Conservation (phyloP, 1,284 basidiomycete species). For the Heterobasidion parviporum region DNA sequence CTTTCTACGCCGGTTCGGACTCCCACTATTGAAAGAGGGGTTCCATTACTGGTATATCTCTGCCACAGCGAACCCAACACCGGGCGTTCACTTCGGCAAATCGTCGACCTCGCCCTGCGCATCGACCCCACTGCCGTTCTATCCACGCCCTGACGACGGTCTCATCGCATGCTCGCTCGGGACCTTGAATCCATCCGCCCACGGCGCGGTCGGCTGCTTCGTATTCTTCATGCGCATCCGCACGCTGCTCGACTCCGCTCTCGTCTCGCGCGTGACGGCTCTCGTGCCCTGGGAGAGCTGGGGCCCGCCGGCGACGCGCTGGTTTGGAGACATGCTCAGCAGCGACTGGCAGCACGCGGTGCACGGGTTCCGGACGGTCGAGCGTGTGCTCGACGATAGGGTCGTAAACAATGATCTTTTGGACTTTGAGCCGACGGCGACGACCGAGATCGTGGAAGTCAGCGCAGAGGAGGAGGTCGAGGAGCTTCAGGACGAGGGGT, state of each 20-base stretch:
- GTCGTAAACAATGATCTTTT: neutral
- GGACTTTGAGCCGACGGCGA: neutral
- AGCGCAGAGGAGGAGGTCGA: neutral
- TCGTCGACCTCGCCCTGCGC: neutral
- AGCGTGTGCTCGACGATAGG: slow-evolving; percentile 17
- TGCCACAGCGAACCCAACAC: slow-evolving; percentile 6
- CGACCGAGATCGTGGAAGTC: neutral
- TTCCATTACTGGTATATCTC: slow-evolving; percentile 36
- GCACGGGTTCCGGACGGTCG: slow-evolving; percentile 38
- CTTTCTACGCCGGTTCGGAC: slow-evolving; percentile 27
- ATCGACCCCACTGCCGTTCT: slow-evolving; percentile 24
- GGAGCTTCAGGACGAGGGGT: neutral
- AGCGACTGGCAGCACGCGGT: slow-evolving; percentile 45
- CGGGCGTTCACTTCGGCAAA: neutral
- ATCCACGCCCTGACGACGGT: slow-evolving; percentile 34
- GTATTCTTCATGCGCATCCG: slow-evolving; percentile 41
- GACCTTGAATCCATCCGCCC: slow-evolving; percentile 20
- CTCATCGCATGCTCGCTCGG: slow-evolving; percentile 40
- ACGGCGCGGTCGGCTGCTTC: slow-evolving; percentile 25
- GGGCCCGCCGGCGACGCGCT: slow-evolving; percentile 41
- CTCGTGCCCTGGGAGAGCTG: slow-evolving; percentile 36
- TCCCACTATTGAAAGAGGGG: slow-evolving; percentile 31
- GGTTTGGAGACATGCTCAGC: slow-evolving; percentile 38
- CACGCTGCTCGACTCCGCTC: slow-evolving; percentile 26
- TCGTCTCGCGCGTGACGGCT: neutral